Base-by-base conservation (phyloP, 192 early-diverging fungal genomes). In the Coemansia aciculifera region DNA sequence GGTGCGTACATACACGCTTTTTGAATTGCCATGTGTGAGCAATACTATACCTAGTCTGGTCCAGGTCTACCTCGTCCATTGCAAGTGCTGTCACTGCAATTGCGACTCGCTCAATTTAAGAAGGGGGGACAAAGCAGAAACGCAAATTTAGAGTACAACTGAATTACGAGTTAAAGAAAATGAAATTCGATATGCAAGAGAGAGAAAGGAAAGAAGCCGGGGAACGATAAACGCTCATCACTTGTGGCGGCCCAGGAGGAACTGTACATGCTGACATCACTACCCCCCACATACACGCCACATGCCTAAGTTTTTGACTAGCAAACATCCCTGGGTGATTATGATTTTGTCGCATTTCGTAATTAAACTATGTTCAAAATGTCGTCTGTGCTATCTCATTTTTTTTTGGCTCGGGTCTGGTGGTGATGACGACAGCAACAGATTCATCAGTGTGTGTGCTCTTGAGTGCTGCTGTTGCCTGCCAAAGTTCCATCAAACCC, bases 61-160 rank as follows among this genome's bases (percentile, higher is more conserved):
- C 59, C 36, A 60, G 10, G 59, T 36, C 52, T 29, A 7, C 52
- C 12, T 31, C 52, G 52, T 56, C 59, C 59, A 60, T 60, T 23
- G 34, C 8, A 11, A 23, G 27, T 10, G 24, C 12, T 27, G 51
- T 12, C 51, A 8, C 8, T 27, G 3, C 51, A 31, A 11, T 27
- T 13, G 11, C 51, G 12, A 27, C 51, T 29, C 51, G 51, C 48
- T 24, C 12, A 34, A 11, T 9, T 42, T 40, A 21, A 48, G 32
- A 17, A 48, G 43, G n/a, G 15, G 5, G 29, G 31, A 31, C 38
- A 37, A 46, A 61, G 21, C 5, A 48, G 44, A 56, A 29, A 62
- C 42, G 42, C 42, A 21, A 48, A 23, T 21, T 21, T 21, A 48
- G 19, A 48, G 19, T 48, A 48, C 62, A 37, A 27, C 7, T 12